These are phyloP conservation scores for Xylaria sp. DNA, from an alignment of 2,329 filamentous ascomycete species.

Conservation along the genomic window DNA sequence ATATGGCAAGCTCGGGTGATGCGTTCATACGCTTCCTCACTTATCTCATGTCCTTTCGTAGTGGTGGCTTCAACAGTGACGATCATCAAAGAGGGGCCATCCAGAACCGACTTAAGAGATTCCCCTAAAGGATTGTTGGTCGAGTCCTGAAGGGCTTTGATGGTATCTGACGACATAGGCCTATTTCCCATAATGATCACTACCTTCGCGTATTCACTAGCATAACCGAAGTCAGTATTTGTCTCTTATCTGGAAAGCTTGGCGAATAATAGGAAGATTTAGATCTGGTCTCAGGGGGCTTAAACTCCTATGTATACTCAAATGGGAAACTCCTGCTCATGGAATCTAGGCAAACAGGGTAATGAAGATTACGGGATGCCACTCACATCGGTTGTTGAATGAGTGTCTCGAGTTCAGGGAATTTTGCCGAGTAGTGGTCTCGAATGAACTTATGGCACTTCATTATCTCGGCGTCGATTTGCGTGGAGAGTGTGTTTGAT, in stretches of 20 bases:
- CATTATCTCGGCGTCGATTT: constrained; percentile 90
- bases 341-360: background rate
- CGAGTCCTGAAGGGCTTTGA: constrained; percentile 77
- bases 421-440: constrained; percentile 92
- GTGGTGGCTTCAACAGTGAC: constrained; percentile 94
- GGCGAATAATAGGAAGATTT: background rate
- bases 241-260: background rate
- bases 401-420: constrained; percentile 88
- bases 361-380: background rate
- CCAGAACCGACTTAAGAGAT: constrained; percentile 78
- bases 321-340: background rate
- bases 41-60: constrained; percentile 79
- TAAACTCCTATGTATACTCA: background rate
- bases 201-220: constrained; percentile 88
- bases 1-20: constrained; percentile 83
- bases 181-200: constrained; percentile 93
- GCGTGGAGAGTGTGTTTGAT: constrained; percentile 86
- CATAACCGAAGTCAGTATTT: background rate
- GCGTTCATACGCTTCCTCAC: constrained; percentile 70
- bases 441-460: constrained; percentile 95
- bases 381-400: constrained; percentile 71
- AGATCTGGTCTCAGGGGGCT: background rate
- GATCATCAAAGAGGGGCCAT: constrained; percentile 91
- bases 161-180: constrained; percentile 77
- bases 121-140: constrained; percentile 77